Conservation (phyloP, 2,329 filamentous ascomycete genomes). For the Exophiala spinifera region DNA sequence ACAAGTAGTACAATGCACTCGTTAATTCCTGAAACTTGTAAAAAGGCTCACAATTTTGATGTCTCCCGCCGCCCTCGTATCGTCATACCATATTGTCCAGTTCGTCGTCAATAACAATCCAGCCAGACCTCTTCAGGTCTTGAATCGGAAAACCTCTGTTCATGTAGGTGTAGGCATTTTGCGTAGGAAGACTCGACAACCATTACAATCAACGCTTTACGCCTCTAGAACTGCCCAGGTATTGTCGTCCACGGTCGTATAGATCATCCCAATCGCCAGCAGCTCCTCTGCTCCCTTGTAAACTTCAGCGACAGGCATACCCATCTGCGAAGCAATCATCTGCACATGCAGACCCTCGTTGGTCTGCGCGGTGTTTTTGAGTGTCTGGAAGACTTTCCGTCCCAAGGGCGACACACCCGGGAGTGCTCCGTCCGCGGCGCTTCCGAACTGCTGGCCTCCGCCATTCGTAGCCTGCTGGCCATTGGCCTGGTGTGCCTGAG, state of each 20-base stretch:
- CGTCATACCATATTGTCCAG: no score
- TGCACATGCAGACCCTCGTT: slow-evolving; percentile 84
- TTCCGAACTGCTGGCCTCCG: slow-evolving; percentile 32
- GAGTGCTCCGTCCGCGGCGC: slow-evolving; percentile 36
- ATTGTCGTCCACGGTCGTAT: slow-evolving; percentile 86
- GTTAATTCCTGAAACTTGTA: no score
- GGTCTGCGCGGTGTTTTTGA: slow-evolving; percentile 65
- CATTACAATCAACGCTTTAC: slow-evolving; percentile 1
- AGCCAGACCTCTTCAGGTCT: no score
- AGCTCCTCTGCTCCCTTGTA: slow-evolving; percentile 78
- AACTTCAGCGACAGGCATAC: slow-evolving; percentile 68
- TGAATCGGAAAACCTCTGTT: no score
- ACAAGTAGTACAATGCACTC: no score
- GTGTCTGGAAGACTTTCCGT: slow-evolving; percentile 66
- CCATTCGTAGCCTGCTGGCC: slow-evolving; percentile 35
- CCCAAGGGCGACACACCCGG: slow-evolving; percentile 55
- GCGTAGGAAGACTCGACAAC: neutral
- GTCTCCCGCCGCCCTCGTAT: no score
- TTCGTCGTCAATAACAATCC: no score
- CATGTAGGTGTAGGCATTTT: neutral
- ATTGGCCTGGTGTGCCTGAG: slow-evolving; percentile 43
- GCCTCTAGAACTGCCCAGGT: slow-evolving; percentile 81
- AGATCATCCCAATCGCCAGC: slow-evolving; percentile 69
- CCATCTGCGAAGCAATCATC: slow-evolving; percentile 64
- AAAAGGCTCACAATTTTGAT: no score